Percentiles rank a stretch among this genome's conserved stretches.
phyloP scores from a whole-genome alignment of 139 green algal species.

The Choricystis sp. region DNA sequence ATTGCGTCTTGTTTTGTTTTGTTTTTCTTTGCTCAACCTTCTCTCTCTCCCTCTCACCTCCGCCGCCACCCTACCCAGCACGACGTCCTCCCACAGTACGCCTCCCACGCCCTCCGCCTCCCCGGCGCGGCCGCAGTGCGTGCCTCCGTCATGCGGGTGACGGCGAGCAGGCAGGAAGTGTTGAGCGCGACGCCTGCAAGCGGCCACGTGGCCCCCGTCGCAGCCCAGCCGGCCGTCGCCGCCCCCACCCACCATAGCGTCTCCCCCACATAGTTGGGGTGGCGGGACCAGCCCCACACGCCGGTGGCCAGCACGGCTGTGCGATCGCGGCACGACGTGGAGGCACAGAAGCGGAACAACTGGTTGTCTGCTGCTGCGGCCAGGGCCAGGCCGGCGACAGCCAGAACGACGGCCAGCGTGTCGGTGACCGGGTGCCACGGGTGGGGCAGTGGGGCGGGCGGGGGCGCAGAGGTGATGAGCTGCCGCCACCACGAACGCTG shows the following conservation, averaged over 20 bases:
- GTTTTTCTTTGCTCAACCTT: not conserved
- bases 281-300: conserved; percentile 46
- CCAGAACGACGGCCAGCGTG: not conserved
- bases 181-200: conserved; percentile 26
- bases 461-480: too few relatives aligned
- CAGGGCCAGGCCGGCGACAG: conserved; percentile 2
- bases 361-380: conserved; percentile 27
- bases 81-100: not conserved
- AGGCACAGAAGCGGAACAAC: conserved; percentile 15
- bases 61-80: not conserved
- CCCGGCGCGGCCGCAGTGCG: conserved; percentile 21
- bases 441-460: too few relatives aligned
- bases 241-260: conserved; percentile 35
- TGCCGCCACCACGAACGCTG: too few relatives aligned
- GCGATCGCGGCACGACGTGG: not conserved
- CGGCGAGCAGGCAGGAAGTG: conserved; percentile 18
- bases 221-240: conserved; percentile 2
- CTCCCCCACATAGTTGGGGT: conserved; percentile 75
- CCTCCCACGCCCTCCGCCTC: not conserved
- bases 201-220: conserved; percentile 17
- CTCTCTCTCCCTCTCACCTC: not conserved
- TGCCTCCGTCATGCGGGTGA: conserved; percentile 26
- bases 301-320: conserved; percentile 13
- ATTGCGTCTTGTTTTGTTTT: too few relatives aligned
- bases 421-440: too few relatives aligned